Evolutionary conservation across 371 early-diverging fungal genomes (phyloP).

Genomic region (Apophysomyces trapeziformis): DNA sequence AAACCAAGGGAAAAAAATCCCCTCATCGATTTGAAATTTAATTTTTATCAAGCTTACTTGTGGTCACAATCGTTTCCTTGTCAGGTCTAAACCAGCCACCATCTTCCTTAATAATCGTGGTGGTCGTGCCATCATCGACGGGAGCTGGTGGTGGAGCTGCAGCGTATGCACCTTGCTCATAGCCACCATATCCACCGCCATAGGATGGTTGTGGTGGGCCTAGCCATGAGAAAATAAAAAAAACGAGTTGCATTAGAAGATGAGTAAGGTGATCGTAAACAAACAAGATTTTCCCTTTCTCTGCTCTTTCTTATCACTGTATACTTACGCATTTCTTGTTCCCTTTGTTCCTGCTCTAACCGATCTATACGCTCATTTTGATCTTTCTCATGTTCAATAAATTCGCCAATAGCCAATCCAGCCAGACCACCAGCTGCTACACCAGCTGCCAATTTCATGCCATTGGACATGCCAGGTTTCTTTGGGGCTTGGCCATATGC

Average conservation of each 20-base stretch:
- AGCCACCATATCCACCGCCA: slow-evolving; percentile 4
- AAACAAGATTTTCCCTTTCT: background rate
- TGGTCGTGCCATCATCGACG: slow-evolving; percentile 21
- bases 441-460: slow-evolving; percentile 48
- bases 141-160: slow-evolving; percentile 13
- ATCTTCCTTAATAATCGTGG: slow-evolving; percentile 47
- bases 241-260: background rate
- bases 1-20: slow-evolving; percentile 1
- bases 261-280: background rate
- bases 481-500: slow-evolving; percentile 4
- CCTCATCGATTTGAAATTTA: background rate
- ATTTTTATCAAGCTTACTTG: slow-evolving; percentile 20
- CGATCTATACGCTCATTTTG: slow-evolving; percentile 36
- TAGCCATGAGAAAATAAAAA: background rate
- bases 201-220: slow-evolving; percentile 13
- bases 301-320: no score
- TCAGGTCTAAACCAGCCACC: slow-evolving; percentile 43
- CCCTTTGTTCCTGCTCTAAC: slow-evolving; percentile 29
- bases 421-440: slow-evolving; percentile 45
- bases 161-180: slow-evolving; percentile 16
- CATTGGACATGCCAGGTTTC: slow-evolving; percentile 39
- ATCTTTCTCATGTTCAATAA: slow-evolving; percentile 44
- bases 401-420: slow-evolving; percentile 46
- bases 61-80: slow-evolving; percentile 35
- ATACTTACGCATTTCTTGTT: slow-evolving; percentile 24